Evolutionary conservation across 441 rosid genomes (phyloP).

Genomic region (Lepidium campestre): DNA sequence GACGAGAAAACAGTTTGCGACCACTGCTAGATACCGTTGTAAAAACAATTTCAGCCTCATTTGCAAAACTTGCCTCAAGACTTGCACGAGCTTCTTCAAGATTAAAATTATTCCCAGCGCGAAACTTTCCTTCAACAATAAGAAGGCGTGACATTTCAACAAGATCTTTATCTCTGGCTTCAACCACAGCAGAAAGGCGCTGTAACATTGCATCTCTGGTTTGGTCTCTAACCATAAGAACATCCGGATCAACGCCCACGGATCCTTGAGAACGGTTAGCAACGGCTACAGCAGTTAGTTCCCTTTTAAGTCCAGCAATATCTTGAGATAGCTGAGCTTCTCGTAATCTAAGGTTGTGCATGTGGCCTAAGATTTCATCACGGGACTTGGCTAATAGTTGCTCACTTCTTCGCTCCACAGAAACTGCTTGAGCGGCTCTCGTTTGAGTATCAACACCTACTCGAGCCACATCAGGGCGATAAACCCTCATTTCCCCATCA

Average conservation of each 20-base stretch:
- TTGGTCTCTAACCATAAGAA: slow-evolving; percentile 80
- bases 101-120: slow-evolving; percentile 70
- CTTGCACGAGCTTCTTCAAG: slow-evolving; percentile 95
- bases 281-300: slow-evolving; percentile 70
- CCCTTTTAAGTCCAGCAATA: slow-evolving; percentile 72
- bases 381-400: slow-evolving; percentile 74
- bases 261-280: slow-evolving; percentile 89
- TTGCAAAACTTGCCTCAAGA: slow-evolving; percentile 98
- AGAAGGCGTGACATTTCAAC: slow-evolving; percentile 98
- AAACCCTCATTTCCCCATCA: slow-evolving; percentile 99
- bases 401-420: slow-evolving; percentile 97
- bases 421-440: slow-evolving; percentile 97
- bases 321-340: slow-evolving; percentile 78
- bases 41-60: slow-evolving; percentile 99
- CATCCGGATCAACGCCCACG: slow-evolving; percentile 95
- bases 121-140: slow-evolving; percentile 76
- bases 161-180: slow-evolving; percentile 85
- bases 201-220: slow-evolving; percentile 81
- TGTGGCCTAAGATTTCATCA: slow-evolving; percentile 83
- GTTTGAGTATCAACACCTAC: slow-evolving; percentile 99
- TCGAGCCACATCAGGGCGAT: slow-evolving; percentile 96
- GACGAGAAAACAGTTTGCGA: slow-evolving; percentile 92
- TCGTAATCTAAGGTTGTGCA: slow-evolving; percentile 71
- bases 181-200: slow-evolving; percentile 90
- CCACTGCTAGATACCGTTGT: slow-evolving; percentile 99